phyloP scores from a whole-genome alignment of 192 early-diverging fungal genomes.

The Backusella sp. region DNA sequence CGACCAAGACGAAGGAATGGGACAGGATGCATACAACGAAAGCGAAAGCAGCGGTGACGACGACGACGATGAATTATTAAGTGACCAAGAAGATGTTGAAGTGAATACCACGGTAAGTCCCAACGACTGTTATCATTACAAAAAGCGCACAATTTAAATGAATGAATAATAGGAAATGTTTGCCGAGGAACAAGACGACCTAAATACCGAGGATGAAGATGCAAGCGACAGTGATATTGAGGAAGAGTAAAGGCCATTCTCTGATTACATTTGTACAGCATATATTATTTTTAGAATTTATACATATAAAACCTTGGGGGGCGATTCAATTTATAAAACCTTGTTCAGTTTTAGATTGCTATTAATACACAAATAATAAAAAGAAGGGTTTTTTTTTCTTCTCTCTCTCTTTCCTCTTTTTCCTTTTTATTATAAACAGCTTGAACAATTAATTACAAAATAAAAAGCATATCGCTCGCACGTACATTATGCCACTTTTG shows the following conservation, averaged over 20 bases:
- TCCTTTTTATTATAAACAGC: too few species aligned
- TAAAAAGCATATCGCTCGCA: background rate
- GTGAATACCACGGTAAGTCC: background rate
- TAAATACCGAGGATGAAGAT: conserved; percentile 17
- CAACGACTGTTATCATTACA: background rate
- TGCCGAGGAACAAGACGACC: conserved; percentile 14
- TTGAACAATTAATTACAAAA: background rate
- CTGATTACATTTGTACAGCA: background rate
- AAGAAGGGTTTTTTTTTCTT: background rate
- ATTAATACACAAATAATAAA: background rate
- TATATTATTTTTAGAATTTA: background rate
- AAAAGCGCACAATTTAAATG: too few species aligned
- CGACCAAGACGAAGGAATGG: conserved; percentile 7
- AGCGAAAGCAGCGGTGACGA: background rate
- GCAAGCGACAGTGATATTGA: conserved; percentile 18
- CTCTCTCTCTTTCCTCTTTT: background rate
- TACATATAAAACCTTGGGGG: background rate
- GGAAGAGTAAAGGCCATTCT: background rate
- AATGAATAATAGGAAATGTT: background rate
- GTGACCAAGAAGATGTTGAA: background rate
- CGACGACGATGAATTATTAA: conserved; percentile 9
- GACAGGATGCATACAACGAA: background rate
- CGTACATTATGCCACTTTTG: conserved; percentile 5
- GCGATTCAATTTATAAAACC: background rate
- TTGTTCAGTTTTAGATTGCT: background rate